A percentile compares a stretch with the other conserved stretches of the same genome.
Conservation (phyloP, 306 rosid genomes). For the Malus sylvestris region DNA sequence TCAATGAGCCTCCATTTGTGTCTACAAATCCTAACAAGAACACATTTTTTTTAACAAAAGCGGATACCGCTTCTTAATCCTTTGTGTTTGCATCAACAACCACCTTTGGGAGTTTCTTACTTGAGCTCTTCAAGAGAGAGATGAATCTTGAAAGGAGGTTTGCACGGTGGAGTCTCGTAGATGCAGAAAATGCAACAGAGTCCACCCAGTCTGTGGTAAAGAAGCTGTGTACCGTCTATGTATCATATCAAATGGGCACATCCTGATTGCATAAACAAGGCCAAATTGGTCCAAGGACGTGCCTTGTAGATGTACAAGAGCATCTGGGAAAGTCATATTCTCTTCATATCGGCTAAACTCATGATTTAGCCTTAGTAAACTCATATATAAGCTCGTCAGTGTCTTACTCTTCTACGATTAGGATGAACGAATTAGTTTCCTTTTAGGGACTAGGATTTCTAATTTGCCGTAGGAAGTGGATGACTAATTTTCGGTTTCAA, state of each 20-base stretch:
- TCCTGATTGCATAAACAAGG: slow-evolving; percentile 81
- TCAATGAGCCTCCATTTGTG: slow-evolving; percentile 27
- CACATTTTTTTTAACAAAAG: slow-evolving; percentile 43
- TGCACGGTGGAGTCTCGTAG: slow-evolving; percentile 72
- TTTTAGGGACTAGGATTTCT: too few relatives aligned
- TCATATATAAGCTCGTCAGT: slow-evolving; percentile 60
- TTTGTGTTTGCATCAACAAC: slow-evolving; percentile 47
- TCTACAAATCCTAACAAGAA: slow-evolving; percentile 74
- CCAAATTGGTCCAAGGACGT: slow-evolving; percentile 53
- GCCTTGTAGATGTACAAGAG: slow-evolving; percentile 72
- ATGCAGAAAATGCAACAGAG: slow-evolving; percentile 74
- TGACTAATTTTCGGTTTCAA: too few relatives aligned
- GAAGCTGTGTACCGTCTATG: slow-evolving; percentile 38
- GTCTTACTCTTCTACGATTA: neutral
- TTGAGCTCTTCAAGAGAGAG: slow-evolving; percentile 68
- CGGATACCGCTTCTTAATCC: slow-evolving; percentile 33
- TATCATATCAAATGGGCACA: slow-evolving; percentile 69
- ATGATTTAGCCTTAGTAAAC: slow-evolving; percentile 50
- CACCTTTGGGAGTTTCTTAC: slow-evolving; percentile 42
- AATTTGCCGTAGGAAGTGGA: too few relatives aligned
- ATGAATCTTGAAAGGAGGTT: slow-evolving; percentile 64
- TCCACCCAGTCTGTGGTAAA: slow-evolving; percentile 60
- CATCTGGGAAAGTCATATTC: slow-evolving; percentile 63
- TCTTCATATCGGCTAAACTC: slow-evolving; percentile 57
- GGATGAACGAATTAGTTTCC: too few relatives aligned